phyloP scores from a whole-genome alignment of 257 asterid genomes.

The Lithospermum erythrorhizon region DNA sequence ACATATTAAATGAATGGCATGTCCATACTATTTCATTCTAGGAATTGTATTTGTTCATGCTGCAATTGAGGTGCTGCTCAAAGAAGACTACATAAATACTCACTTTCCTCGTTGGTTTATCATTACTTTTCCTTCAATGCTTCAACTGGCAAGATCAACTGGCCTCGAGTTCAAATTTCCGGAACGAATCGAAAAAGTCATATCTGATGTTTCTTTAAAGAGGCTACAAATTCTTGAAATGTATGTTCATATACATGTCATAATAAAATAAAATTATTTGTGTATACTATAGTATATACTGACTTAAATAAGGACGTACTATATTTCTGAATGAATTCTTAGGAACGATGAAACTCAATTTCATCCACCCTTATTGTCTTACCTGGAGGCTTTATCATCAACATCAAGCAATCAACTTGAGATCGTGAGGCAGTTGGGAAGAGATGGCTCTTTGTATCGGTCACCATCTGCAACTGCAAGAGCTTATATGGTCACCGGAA shows the following conservation, averaged over 20 bases:
- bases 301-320: too few species aligned
- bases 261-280: too few species aligned
- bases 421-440: constrained; percentile 8
- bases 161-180: constrained; percentile 20
- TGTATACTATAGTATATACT: too few species aligned
- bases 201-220: constrained; percentile 16
- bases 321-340: background rate
- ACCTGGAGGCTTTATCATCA: constrained; percentile 27
- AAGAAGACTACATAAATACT: constrained; percentile 5
- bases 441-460: constrained; percentile 34
- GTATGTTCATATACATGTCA: constrained; percentile 10
- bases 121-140: constrained; percentile 37
- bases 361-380: constrained; percentile 22
- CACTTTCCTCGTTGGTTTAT: constrained; percentile 37
- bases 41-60: constrained; percentile 31
- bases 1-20: background rate
- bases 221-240: constrained; percentile 25
- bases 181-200: background rate
- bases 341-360: constrained; percentile 7
- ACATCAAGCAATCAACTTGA: constrained; percentile 3
- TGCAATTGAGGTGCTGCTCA: constrained; percentile 20
- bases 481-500: constrained; percentile 31
- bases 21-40: too few species aligned
- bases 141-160: constrained; percentile 27
- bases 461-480: constrained; percentile 49